Conservation (phyloP, 2,329 filamentous ascomycete genomes). For the Xylariomycetidae sp. region DNA sequence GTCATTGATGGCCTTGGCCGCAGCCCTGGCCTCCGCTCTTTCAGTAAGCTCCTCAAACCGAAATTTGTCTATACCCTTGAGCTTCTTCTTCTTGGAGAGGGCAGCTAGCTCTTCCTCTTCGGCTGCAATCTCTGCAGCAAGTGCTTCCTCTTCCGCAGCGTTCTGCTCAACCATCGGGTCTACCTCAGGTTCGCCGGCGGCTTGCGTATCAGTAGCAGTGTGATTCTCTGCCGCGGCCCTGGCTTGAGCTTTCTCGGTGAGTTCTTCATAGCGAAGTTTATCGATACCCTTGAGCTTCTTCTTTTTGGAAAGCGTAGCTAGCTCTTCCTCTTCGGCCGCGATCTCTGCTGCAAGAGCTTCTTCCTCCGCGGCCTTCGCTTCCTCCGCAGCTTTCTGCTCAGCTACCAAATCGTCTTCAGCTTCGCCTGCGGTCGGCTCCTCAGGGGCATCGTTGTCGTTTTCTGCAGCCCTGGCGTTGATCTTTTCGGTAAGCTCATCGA, state of each 20-base stretch:
- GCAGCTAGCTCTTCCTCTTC: slow-evolving; percentile 16
- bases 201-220: slow-evolving; percentile 14
- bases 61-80: slow-evolving; percentile 8
- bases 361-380: slow-evolving; percentile 18
- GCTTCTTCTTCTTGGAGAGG: slow-evolving; percentile 8
- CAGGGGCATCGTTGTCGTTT: too few relatives aligned
- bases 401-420: slow-evolving; percentile 14
- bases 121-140: too few relatives aligned
- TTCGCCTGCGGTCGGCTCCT: slow-evolving; percentile 27
- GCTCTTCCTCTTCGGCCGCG: slow-evolving; percentile 20
- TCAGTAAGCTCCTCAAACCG: slow-evolving; percentile 9
- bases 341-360: slow-evolving; percentile 19
- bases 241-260: slow-evolving; percentile 26
- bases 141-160: slow-evolving; percentile 9
- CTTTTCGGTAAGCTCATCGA: slow-evolving; percentile 31
- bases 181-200: slow-evolving; percentile 9
- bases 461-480: slow-evolving; percentile 22
- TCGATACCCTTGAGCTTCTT: slow-evolving; percentile 34
- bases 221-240: slow-evolving; percentile 16
- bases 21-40: slow-evolving; percentile 13
- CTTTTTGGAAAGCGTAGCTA: slow-evolving; percentile 23
- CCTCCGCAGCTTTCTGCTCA: slow-evolving; percentile 25
- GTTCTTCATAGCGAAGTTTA: slow-evolving; percentile 16
- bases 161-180: too few relatives aligned
- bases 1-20: slow-evolving; percentile 6